These are phyloP conservation scores for Fragaria nilgerrensis DNA, from an alignment of 306 rosid species.

Conservation along the genomic window DNA sequence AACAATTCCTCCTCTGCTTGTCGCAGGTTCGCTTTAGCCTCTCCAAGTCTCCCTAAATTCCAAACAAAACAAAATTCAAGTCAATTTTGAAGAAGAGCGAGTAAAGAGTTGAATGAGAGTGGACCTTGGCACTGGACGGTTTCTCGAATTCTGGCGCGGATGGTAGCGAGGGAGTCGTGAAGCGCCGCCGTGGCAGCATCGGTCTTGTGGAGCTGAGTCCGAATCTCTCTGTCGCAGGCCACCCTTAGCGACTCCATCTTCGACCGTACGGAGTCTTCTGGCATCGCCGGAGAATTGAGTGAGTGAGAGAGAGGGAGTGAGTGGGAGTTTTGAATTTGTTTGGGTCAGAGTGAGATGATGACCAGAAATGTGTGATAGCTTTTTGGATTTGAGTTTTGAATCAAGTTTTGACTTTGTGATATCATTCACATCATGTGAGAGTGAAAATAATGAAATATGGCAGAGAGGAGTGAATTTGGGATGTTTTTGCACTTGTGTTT, in stretches of 20 bases:
- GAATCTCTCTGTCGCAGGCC: constrained; percentile 39
- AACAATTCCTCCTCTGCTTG: constrained; percentile 82
- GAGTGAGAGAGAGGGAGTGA: background rate
- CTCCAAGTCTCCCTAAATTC: constrained; percentile 46
- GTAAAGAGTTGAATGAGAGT: background rate
- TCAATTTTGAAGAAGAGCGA: background rate
- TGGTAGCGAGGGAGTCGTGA: constrained; percentile 40
- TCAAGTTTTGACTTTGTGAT: background rate
- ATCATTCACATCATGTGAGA: background rate
- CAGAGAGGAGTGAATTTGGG: no score
- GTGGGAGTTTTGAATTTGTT: background rate
- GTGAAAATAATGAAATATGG: background rate
- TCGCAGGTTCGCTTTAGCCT: constrained; percentile 53
- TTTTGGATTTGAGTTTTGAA: background rate
- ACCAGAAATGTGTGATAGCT: no score
- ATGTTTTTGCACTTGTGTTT: no score
- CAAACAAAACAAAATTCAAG: constrained; percentile 8
- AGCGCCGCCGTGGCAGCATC: constrained; percentile 37
- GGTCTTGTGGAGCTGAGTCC: constrained; percentile 34
- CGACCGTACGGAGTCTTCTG: constrained; percentile 28
- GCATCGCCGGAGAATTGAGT: constrained; percentile 7
- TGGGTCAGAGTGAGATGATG: background rate
- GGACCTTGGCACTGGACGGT: constrained; percentile 53
- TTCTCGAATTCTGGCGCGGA: constrained; percentile 33
- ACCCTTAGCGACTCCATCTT: constrained; percentile 47